phyloP scores from a whole-genome alignment of 129 eudicot species.

The Lonicera japonica region DNA sequence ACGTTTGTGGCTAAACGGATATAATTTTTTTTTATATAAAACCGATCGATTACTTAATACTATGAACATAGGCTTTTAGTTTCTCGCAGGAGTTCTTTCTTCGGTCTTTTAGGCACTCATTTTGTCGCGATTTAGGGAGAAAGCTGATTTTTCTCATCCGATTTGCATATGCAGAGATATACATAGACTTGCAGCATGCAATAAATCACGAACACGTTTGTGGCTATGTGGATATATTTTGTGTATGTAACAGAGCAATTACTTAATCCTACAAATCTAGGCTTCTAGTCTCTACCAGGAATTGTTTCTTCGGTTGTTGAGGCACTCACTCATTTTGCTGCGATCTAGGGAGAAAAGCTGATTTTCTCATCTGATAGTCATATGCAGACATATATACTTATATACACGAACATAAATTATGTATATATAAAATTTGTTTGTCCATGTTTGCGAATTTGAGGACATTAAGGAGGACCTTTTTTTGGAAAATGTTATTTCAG shows the following conservation, averaged over 20 bases:
- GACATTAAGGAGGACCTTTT: not conserved
- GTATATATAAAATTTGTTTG: too few species aligned
- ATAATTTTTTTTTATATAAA: too few species aligned
- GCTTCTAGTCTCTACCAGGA: not conserved
- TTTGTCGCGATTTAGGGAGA: too few species aligned
- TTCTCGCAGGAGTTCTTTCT: not conserved
- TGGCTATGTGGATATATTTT: not conserved
- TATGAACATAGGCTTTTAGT: not conserved
- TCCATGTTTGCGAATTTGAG: too few species aligned
- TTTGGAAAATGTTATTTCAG: slow-evolving; percentile 33
- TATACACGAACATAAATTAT: too few species aligned
- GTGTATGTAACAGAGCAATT: too few species aligned
- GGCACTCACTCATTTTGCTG: too few species aligned
- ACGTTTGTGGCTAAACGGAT: not conserved
- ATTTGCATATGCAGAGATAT: not conserved
- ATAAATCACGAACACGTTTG: not conserved
- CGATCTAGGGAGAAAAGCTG: not conserved
- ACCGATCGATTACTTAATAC: not conserved
- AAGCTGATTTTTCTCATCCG: not conserved
- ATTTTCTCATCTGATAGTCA: not conserved
- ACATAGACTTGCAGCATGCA: not conserved
- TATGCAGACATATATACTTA: not conserved
- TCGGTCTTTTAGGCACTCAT: too few species aligned
- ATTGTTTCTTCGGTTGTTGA: too few species aligned
- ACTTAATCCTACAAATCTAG: not conserved